A percentile compares a stretch with the other conserved stretches of the same genome.
These are phyloP conservation scores for Rutstroemia sp. DNA, from an alignment of 2,329 filamentous ascomycete species.

Conservation along the genomic window DNA sequence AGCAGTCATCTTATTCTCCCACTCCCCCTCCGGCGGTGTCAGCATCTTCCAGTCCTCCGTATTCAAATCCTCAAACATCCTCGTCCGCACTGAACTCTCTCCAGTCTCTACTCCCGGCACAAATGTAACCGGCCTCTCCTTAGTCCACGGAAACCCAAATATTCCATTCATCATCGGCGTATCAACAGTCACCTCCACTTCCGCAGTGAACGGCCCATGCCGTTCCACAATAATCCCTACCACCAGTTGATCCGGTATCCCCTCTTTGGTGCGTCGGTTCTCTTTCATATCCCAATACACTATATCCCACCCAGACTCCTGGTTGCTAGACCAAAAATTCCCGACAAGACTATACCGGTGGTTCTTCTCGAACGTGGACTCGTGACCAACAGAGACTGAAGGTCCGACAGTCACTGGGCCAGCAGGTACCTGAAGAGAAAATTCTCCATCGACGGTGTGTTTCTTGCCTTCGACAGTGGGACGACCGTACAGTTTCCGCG, in stretches of 20 bases:
- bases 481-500: slow-evolving; percentile 15
- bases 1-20: slow-evolving; percentile 10
- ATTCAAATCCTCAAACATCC: slow-evolving; percentile 15
- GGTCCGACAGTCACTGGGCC: slow-evolving; percentile 12
- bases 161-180: slow-evolving; percentile 13
- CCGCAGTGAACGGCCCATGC: slow-evolving; percentile 7
- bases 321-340: slow-evolving; percentile 15
- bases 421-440: slow-evolving; percentile 11
- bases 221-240: slow-evolving; percentile 13
- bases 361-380: slow-evolving; percentile 10
- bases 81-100: slow-evolving; percentile 8
- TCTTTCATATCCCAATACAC: slow-evolving; percentile 16
- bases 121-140: slow-evolving; percentile 12
- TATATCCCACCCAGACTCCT: slow-evolving; percentile 12
- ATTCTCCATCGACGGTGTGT: slow-evolving; percentile 9
- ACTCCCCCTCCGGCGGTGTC: slow-evolving; percentile 13
- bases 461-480: slow-evolving; percentile 7
- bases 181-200: slow-evolving; percentile 15
- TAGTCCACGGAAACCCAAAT: slow-evolving; percentile 15
- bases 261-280: slow-evolving; percentile 13
- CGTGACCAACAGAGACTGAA: neutral
- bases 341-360: slow-evolving; percentile 11
- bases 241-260: slow-evolving; percentile 15
- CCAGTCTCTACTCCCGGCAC: slow-evolving; percentile 17
- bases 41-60: slow-evolving; percentile 15